Percentiles rank a stretch among this genome's conserved stretches.
Evolutionary conservation across 495 filamentous ascomycete species (phyloP).

Genomic region (Cudoniella acicularis): DNA sequence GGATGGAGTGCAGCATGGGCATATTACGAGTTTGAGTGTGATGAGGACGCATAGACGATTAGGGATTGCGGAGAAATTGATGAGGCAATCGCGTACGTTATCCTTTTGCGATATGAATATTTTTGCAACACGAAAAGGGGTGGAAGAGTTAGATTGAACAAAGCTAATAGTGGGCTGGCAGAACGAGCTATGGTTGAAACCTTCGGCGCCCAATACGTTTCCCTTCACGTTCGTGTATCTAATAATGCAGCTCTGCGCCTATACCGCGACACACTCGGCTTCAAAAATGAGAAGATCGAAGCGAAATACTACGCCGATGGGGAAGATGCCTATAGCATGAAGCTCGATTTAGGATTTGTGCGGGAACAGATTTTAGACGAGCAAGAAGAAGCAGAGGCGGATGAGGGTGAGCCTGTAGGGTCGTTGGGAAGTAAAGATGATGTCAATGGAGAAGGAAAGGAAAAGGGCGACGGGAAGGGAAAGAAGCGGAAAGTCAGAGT

Average conservation of each 20-base stretch:
- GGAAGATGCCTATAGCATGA: conserved; percentile 95
- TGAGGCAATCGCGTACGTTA: conserved; percentile 88
- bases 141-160: not conserved
- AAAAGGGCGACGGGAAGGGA: conserved; percentile 17
- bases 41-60: conserved; percentile 93
- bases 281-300: conserved; percentile 87
- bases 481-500: conserved; percentile 36
- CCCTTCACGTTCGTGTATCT: conserved; percentile 88
- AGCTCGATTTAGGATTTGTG: conserved; percentile 70
- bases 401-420: conserved; percentile 33
- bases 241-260: conserved; percentile 87
- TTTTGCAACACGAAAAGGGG: not conserved
- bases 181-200: conserved; percentile 96
- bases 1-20: conserved; percentile 88
- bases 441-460: conserved; percentile 8
- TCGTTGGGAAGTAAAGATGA: conserved; percentile 30
- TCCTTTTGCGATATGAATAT: not conserved
- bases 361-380: conserved; percentile 44
- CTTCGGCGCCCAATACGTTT: conserved; percentile 86
- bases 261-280: conserved; percentile 90
- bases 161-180: conserved; percentile 29
- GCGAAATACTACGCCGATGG: conserved; percentile 96
- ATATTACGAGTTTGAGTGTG: conserved; percentile 92
- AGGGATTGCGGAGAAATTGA: conserved; percentile 93
- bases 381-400: conserved; percentile 30